Base-by-base conservation (phyloP, 2,329 filamentous ascomycete species). In the Beauveria sp. region DNA sequence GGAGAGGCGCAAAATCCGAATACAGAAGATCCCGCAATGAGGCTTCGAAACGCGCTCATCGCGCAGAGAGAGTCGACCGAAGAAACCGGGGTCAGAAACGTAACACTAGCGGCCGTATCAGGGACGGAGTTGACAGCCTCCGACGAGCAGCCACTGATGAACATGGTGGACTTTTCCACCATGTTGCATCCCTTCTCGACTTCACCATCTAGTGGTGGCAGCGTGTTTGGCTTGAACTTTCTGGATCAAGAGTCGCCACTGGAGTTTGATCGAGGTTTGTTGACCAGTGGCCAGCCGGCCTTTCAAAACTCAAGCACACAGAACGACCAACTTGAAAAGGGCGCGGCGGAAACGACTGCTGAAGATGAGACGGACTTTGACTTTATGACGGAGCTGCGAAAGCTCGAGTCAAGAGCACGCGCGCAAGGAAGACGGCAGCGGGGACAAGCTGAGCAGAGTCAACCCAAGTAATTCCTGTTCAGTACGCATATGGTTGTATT, bases 11-110 rank as follows among this genome's bases (percentile, higher is more conserved):
- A 42, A 5, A 7, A 6, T 14, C 5, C 8, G 10, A 50, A 28
- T 22, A 18, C 20, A 3, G 30, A 68, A 28, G 75, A 73, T 59
- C 63, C 75, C 8, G 73, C 74, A 1, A 70, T 70, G 8, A 73
- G 73, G 51, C 73, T 76, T 58, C 71, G 73, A 0, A 60, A 61
- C 2, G 67, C 71, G 5, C 66, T 76, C 5, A 28, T 54, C 3
- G 18, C 46, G 18, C 26, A 62, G 22, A 47, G 54, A 22, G 49
- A 63, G 24, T 38, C 16, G n/a, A 22, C 9, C 14, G 22, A 58
- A 10, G 16, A 49, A 0, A 28, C 3, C 34, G 30, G 16, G 16
- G 16, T 18, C 22, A 49, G 49, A 42, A 8, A 8, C 18, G 7
- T 24, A 8, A 28, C 42, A 8, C 3, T 20, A 6, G 18, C 8